phyloP scores from a whole-genome alignment of 2,329 filamentous ascomycete genomes.

The Xylariaceae sp. region DNA sequence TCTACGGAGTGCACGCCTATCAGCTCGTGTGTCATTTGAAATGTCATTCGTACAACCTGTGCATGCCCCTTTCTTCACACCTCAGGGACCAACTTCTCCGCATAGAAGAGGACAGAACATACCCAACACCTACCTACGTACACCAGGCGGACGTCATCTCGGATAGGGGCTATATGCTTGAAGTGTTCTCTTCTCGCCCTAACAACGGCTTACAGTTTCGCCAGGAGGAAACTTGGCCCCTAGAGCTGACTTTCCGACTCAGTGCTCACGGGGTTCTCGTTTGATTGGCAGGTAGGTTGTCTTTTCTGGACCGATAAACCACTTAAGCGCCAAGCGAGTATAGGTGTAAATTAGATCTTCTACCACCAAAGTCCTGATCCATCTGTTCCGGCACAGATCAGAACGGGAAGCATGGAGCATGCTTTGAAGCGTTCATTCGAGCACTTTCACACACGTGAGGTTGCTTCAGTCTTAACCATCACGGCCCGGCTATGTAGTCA shows the following conservation, averaged over 20 bases:
- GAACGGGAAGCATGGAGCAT: background rate
- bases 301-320: background rate
- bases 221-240: background rate
- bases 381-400: background rate
- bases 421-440: background rate
- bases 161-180: background rate
- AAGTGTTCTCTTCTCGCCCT: background rate
- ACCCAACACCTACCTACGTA: background rate
- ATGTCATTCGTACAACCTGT: too few relatives aligned
- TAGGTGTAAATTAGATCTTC: background rate
- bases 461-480: background rate
- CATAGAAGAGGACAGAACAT: background rate
- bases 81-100: too few relatives aligned
- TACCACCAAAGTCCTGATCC: background rate
- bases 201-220: background rate
- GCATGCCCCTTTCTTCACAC: too few relatives aligned
- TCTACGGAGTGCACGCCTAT: too few relatives aligned
- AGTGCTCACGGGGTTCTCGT: background rate
- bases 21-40: too few relatives aligned
- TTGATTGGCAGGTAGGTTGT: background rate
- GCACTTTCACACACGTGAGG: background rate
- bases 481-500: too few relatives aligned
- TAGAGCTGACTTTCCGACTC: background rate
- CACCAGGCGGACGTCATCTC: background rate
- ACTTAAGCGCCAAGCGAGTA: background rate